These are phyloP conservation scores for thale cress (Arabidopsis thaliana) DNA, from an alignment of 345 rosid species.

Conservation along the genomic window DNA sequence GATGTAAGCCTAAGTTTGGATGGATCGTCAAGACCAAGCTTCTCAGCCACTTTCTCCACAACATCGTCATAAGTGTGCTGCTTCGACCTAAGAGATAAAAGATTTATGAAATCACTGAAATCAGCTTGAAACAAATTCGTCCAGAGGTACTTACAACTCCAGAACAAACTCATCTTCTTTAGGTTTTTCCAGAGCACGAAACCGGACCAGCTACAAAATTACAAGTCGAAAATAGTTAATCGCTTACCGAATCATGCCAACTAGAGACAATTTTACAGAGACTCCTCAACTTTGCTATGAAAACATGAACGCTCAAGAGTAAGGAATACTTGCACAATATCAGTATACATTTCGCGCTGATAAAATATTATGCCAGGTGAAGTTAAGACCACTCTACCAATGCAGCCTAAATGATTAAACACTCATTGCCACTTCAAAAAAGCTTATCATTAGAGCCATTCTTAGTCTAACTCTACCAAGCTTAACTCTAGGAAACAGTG, in stretches of 20 bases:
- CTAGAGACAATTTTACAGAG: slow-evolving; percentile 20
- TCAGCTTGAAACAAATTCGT: slow-evolving; percentile 26
- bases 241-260: slow-evolving; percentile 8
- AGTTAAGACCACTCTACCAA: slow-evolving; percentile 15
- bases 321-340: slow-evolving; percentile 19
- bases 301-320: slow-evolving; percentile 14
- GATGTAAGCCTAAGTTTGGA: slow-evolving; percentile 91
- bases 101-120: slow-evolving; percentile 16
- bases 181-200: slow-evolving; percentile 84
- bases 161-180: slow-evolving; percentile 90
- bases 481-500: slow-evolving; percentile 5
- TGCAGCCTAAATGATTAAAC: slow-evolving; percentile 15
- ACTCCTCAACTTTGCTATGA: slow-evolving; percentile 2
- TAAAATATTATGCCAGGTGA: slow-evolving; percentile 1
- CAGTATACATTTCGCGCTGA: slow-evolving; percentile 11
- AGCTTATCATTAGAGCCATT: neutral
- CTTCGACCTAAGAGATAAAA: slow-evolving; percentile 70
- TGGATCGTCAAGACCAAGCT: slow-evolving; percentile 85
- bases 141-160: slow-evolving; percentile 74
- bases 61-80: slow-evolving; percentile 91
- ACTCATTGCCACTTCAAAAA: slow-evolving; percentile 4
- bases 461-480: slow-evolving; percentile 16
- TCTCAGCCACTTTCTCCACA: slow-evolving; percentile 83
- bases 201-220: slow-evolving; percentile 73
- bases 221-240: slow-evolving; percentile 25